phyloP scores from a whole-genome alignment of 306 rosid species.

The Begonia peltatifolia region DNA sequence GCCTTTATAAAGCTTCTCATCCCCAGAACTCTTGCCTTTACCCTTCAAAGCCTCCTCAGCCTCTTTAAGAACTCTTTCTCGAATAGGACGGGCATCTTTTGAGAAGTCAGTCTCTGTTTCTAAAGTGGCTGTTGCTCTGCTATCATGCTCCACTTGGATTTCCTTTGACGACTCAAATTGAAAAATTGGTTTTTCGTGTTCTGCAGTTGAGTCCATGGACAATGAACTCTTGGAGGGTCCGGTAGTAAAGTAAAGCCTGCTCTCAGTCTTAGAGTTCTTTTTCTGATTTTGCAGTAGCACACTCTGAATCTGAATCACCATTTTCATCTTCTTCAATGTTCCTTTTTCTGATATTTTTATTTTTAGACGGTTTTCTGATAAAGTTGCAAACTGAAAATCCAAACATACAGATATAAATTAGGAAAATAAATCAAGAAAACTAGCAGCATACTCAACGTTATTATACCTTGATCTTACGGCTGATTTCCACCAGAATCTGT shows the following conservation, averaged over 20 bases:
- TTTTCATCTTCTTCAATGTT: constrained; percentile 14
- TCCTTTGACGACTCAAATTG: constrained; percentile 54
- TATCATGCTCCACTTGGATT: constrained; percentile 68
- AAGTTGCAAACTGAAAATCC: constrained; percentile 29
- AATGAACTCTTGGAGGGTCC: constrained; percentile 15
- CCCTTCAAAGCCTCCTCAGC: constrained; percentile 51
- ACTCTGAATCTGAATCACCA: constrained; percentile 12
- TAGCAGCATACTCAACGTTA: no score
- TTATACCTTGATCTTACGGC: no score
- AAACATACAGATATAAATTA: not conserved
- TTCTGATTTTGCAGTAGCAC: constrained; percentile 12
- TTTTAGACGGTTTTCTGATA: constrained; percentile 25
- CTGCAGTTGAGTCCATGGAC: constrained; percentile 9
- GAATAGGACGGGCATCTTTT: constrained; percentile 57
- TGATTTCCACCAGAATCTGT: no score
- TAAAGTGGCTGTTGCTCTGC: constrained; percentile 57
- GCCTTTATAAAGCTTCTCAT: constrained; percentile 56
- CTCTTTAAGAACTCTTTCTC: constrained; percentile 64
- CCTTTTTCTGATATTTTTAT: constrained; percentile 26
- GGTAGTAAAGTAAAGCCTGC: constrained; percentile 19
- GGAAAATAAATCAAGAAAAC: no score
- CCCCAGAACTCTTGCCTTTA: constrained; percentile 21
- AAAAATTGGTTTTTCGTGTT: constrained; percentile 14
- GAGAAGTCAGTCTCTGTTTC: constrained; percentile 76
- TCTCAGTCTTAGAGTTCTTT: constrained; percentile 21